Conservation (phyloP, 768 basidiomycete species). For the Pleurotus pulmonarius region DNA sequence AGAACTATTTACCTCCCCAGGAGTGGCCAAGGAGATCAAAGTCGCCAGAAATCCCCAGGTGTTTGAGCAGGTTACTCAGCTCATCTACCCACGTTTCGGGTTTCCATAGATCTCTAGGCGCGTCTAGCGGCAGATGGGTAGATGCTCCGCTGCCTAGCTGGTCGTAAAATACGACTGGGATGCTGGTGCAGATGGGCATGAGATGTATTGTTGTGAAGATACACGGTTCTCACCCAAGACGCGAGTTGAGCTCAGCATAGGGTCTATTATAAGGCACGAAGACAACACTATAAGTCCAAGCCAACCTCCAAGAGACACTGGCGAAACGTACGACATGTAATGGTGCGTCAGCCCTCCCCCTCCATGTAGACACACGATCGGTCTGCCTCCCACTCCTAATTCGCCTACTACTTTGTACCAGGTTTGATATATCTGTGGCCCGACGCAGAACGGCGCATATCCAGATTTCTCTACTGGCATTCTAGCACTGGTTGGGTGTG, state of each 20-base stretch:
- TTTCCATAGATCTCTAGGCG: conserved; percentile 37
- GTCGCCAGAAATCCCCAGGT: conserved; percentile 32
- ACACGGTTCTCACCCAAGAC: neutral
- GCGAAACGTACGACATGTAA: conserved; percentile 4
- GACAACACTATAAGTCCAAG: no score
- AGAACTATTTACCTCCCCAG: conserved; percentile 34
- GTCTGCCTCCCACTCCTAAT: conserved; percentile 23
- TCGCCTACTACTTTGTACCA: conserved; percentile 42
- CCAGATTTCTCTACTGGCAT: neutral
- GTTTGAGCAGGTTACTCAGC: conserved; percentile 42
- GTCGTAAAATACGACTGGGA: conserved; percentile 46
- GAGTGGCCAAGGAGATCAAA: conserved; percentile 53
- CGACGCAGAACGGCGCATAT: conserved; percentile 4
- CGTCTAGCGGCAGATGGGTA: conserved; percentile 33
- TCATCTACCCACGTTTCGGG: conserved; percentile 50
- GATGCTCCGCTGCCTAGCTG: conserved; percentile 45
- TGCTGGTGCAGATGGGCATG: neutral
- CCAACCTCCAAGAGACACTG: no score
- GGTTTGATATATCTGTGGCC: conserved; percentile 28
- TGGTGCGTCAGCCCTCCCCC: conserved; percentile 31
- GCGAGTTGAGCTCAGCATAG: neutral
- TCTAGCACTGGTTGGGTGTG: no score
- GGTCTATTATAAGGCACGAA: neutral
- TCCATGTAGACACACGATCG: conserved; percentile 43
- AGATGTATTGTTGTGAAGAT: neutral